Percentiles rank a stretch among this genome's conserved stretches.
These are phyloP conservation scores for Trypanosoma cruzi DNA, from an alignment of 208 protist species.

Conservation along the genomic window DNA sequence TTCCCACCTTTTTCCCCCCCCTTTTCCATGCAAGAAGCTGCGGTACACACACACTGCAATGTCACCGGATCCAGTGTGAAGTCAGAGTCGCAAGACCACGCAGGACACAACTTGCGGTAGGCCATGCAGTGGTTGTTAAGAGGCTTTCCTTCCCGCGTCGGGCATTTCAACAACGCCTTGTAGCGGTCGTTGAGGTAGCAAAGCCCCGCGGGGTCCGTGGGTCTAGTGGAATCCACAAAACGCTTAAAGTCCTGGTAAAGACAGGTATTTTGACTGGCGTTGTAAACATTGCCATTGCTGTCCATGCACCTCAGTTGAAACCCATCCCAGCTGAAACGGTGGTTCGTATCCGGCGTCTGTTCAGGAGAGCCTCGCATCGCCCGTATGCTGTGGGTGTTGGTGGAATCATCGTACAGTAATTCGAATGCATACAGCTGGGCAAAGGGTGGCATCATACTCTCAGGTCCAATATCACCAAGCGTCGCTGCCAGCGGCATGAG, in stretches of 20 bases:
- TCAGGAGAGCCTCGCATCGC: constrained; percentile 51
- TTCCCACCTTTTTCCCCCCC: background rate
- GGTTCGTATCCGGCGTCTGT: constrained; percentile 41
- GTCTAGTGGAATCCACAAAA: constrained; percentile 49
- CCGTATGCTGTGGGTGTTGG: constrained; percentile 44
- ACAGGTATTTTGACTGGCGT: constrained; percentile 48
- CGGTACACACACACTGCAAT: constrained; percentile 13
- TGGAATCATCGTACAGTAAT: constrained; percentile 48
- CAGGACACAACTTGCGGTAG: constrained; percentile 49
- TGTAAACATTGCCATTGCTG: constrained; percentile 32
- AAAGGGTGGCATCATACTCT: constrained; percentile 63
- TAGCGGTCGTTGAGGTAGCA: constrained; percentile 61
- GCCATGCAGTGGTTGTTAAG: constrained; percentile 29
- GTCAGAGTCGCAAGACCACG: constrained; percentile 40
- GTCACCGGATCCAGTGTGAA: constrained; percentile 26
- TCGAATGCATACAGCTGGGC: constrained; percentile 57
- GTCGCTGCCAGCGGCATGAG: constrained; percentile 51
- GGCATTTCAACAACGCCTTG: constrained; percentile 46
- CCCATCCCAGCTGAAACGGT: constrained; percentile 39
- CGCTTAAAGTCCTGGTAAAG: constrained; percentile 58
- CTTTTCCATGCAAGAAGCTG: background rate
- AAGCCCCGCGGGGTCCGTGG: constrained; percentile 43
- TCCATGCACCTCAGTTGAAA: constrained; percentile 55
- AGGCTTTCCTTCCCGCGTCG: constrained; percentile 13
- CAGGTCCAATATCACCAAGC: constrained; percentile 43